A percentile compares a stretch with the other conserved stretches of the same genome.
phyloP scores from a whole-genome alignment of 1,139 yeast species.

The Blastobotrys indianensis region DNA sequence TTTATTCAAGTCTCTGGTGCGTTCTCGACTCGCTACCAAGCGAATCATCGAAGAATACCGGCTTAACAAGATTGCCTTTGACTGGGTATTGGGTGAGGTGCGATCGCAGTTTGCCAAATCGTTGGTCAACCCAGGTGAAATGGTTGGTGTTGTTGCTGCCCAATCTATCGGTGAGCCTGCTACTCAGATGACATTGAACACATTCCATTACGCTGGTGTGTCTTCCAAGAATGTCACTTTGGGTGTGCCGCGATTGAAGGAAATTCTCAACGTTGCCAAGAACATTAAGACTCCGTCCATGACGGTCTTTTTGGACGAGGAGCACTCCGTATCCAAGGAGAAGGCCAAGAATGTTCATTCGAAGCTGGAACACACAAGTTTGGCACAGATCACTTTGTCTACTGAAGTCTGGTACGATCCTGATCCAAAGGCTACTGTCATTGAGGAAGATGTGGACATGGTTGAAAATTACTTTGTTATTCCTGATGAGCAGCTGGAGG shows the following conservation, averaged over 20 bases:
- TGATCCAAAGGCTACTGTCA: conserved; percentile 92
- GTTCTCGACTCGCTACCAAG: conserved; percentile 87
- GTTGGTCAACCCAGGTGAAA: conserved; percentile 96
- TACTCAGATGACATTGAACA: conserved; percentile 97
- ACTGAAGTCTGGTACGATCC: conserved; percentile 98
- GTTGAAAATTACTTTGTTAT: conserved; percentile 96
- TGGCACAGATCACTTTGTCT: conserved; percentile 93
- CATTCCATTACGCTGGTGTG: conserved; percentile 99
- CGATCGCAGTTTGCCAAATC: conserved; percentile 92
- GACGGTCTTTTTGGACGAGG: conserved; percentile 80
- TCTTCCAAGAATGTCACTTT: conserved; percentile 97
- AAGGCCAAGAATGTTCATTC: conserved; percentile 93
- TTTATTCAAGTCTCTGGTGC: conserved; percentile 81
- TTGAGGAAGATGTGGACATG: conserved; percentile 93
- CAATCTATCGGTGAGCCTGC: conserved; percentile 99
- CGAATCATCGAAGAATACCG: conserved; percentile 89
- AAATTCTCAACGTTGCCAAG: conserved; percentile 96
- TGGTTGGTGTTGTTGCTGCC: conserved; percentile 99
- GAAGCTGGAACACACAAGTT: conserved; percentile 92
- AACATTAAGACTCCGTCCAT: conserved; percentile 97
- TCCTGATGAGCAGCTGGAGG: conserved; percentile 96
- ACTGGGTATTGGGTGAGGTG: conserved; percentile 93
- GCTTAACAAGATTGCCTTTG: conserved; percentile 78
- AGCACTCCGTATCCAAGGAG: conserved; percentile 81
- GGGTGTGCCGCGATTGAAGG: conserved; percentile 99